A percentile compares a stretch with the other conserved stretches of the same genome.
Conservation (phyloP, 2,329 filamentous ascomycete genomes). For the Trichoderma pleuroti region DNA sequence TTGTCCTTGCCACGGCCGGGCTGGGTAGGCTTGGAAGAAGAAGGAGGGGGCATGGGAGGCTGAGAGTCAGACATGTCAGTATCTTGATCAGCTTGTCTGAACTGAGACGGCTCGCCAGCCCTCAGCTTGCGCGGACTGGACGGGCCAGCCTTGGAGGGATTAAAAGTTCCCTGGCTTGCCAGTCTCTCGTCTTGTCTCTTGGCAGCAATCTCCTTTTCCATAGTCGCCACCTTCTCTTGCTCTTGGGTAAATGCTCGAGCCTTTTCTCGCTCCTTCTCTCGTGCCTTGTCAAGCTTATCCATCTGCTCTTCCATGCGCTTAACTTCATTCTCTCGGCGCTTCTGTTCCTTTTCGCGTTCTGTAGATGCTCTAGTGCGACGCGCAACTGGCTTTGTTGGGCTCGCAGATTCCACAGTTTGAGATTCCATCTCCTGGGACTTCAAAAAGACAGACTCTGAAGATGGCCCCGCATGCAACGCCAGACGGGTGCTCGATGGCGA, state of each 20-base stretch:
- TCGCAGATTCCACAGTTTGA: conserved; percentile 29
- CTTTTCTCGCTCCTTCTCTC: conserved; percentile 68
- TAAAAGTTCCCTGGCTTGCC: conserved; percentile 41
- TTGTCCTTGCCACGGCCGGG: conserved; percentile 49
- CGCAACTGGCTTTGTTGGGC: conserved; percentile 42
- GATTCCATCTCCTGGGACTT: conserved; percentile 26
- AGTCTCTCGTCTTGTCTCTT: conserved; percentile 51
- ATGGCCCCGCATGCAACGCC: conserved; percentile 42
- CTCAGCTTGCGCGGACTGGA: conserved; percentile 47
- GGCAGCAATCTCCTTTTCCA: conserved; percentile 52
- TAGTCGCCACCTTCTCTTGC: conserved; percentile 50
- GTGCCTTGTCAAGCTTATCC: conserved; percentile 62
- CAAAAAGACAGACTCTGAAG: conserved; percentile 46
- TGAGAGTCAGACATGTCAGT: conserved; percentile 56
- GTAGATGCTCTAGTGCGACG: conserved; percentile 56
- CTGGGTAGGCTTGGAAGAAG: conserved; percentile 51
- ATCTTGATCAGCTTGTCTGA: conserved; percentile 40
- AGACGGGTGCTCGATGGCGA: conserved; percentile 52
- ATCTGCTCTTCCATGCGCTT: conserved; percentile 58
- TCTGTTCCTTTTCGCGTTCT: conserved; percentile 62
- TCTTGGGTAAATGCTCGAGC: conserved; percentile 57
- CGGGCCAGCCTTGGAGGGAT: conserved; percentile 44
- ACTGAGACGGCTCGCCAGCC: conserved; percentile 30
- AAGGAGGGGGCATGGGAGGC: conserved; percentile 56
- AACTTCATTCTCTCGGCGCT: conserved; percentile 63